phyloP scores from a whole-genome alignment of 75 land plant genomes.

The Azolla pinnata region DNA sequence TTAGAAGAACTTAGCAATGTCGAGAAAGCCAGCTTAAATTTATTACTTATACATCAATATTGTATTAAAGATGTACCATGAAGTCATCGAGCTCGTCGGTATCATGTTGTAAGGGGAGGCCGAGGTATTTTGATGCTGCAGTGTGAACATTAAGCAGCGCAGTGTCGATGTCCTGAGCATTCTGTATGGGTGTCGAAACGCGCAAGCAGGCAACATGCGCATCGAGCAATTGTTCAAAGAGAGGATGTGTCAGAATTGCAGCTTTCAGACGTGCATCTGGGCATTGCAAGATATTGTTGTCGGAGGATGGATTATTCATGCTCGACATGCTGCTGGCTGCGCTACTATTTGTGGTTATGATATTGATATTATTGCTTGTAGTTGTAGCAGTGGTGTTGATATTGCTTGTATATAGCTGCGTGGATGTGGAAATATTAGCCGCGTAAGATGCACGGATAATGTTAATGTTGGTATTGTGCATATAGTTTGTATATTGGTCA shows the following conservation, averaged over 20 bases:
- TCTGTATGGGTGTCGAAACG: conserved; percentile 49
- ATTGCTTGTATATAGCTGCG: too few species aligned
- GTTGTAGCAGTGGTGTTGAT: too few species aligned
- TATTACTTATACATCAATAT: neutral
- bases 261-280: conserved; percentile 32
- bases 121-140: conserved; percentile 26
- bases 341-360: too few species aligned
- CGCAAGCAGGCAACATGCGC: conserved; percentile 36
- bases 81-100: conserved; percentile 42
- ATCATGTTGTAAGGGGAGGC: conserved; percentile 5
- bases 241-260: conserved; percentile 33
- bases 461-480: too few species aligned
- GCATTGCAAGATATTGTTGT: too few species aligned
- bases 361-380: too few species aligned
- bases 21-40: neutral
- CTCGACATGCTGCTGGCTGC: too few species aligned
- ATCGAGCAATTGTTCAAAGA: conserved; percentile 25
- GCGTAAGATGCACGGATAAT: too few species aligned
- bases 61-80: conserved; percentile 27
- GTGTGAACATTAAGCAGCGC: conserved; percentile 32
- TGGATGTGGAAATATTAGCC: too few species aligned
- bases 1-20: neutral
- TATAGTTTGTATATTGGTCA: too few species aligned
- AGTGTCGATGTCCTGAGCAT: conserved; percentile 42
- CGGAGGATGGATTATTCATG: too few species aligned